These are phyloP conservation scores for Exophiala spinifera DNA, from an alignment of 2,329 filamentous ascomycete genomes.

Conservation along the genomic window DNA sequence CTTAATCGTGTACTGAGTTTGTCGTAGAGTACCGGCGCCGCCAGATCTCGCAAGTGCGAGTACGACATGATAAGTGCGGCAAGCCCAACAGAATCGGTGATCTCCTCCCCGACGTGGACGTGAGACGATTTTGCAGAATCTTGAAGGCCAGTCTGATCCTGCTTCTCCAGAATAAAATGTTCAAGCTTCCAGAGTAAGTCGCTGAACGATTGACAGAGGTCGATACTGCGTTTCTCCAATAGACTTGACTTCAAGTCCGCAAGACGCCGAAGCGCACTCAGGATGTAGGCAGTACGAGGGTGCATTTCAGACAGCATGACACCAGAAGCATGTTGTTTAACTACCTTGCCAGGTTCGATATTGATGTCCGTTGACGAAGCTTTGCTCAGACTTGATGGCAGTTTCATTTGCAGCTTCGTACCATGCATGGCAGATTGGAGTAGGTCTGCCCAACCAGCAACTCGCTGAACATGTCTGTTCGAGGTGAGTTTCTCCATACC, in stretches of 20 bases:
- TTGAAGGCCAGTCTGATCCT: not conserved
- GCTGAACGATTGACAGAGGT: conserved; percentile 14
- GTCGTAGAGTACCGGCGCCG: conserved; percentile 12
- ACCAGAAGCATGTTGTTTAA: not conserved
- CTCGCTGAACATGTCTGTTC: conserved; percentile 14
- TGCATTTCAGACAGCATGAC: conserved; percentile 9
- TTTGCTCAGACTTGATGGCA: conserved; percentile 3
- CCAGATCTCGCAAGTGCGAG: conserved; percentile 12
- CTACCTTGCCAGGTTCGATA: not conserved
- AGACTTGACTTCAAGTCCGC: conserved; percentile 8
- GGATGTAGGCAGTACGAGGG: not conserved
- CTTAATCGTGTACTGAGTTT: conserved; percentile 8
- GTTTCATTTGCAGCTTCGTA: conserved; percentile 6
- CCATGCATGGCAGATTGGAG: conserved; percentile 15
- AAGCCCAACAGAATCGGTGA: not conserved
- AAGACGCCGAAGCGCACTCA: conserved; percentile 13
- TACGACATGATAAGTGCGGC: conserved; percentile 17
- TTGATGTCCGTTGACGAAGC: not conserved
- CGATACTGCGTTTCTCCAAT: conserved; percentile 1
- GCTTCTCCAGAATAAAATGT: conserved; percentile 9
- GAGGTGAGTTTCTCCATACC: conserved; percentile 14
- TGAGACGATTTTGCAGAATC: no score
- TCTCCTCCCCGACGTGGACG: not conserved
- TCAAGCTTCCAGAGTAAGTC: conserved; percentile 19
- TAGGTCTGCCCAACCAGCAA: conserved; percentile 18